Evolutionary conservation across 495 filamentous ascomycete species (phyloP).

Genomic region (Aspergillus olivimuriae): DNA sequence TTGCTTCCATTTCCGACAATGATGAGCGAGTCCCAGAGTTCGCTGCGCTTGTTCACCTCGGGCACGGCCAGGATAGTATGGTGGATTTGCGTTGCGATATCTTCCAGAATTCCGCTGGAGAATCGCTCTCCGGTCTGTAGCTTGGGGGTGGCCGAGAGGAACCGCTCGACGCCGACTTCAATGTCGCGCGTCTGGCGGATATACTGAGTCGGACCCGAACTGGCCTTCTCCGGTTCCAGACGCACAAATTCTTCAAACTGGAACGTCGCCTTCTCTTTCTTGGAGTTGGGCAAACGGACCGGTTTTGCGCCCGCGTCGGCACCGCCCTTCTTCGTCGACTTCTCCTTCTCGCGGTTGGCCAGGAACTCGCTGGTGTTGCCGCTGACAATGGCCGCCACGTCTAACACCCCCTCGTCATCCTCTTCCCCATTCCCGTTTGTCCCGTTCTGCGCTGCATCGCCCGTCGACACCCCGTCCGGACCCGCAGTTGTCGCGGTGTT

Average conservation of each 20-base stretch:
- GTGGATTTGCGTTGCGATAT: slow-evolving; percentile 76
- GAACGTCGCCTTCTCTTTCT: slow-evolving; percentile 68
- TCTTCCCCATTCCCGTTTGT: slow-evolving; percentile 43
- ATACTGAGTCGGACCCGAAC: slow-evolving; percentile 21
- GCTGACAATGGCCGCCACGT: slow-evolving; percentile 91
- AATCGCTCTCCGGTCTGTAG: slow-evolving; percentile 25
- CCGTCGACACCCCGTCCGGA: slow-evolving; percentile 28
- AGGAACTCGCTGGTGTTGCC: slow-evolving; percentile 91
- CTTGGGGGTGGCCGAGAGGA: slow-evolving; percentile 58
- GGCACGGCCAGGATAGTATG: slow-evolving; percentile 70
- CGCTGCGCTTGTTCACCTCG: slow-evolving; percentile 69
- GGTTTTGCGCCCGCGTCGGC: slow-evolving; percentile 44
- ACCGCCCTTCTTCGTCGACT: slow-evolving; percentile 59
- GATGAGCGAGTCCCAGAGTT: slow-evolving; percentile 84
- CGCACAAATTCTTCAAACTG: slow-evolving; percentile 73
- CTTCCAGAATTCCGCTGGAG: slow-evolving; percentile 64
- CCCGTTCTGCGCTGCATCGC: slow-evolving; percentile 37
- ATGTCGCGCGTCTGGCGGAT: slow-evolving; percentile 57
- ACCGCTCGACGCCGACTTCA: slow-evolving; percentile 82
- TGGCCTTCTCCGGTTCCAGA: slow-evolving; percentile 37
- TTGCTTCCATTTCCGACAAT: slow-evolving; percentile 84
- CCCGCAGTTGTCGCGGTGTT: slow-evolving; percentile 59
- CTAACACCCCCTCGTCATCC: slow-evolving; percentile 79
- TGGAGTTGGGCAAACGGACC: slow-evolving; percentile 69
- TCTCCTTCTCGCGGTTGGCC: slow-evolving; percentile 86